These are phyloP conservation scores for Mycena floridula DNA, from an alignment of 768 basidiomycete species.

Conservation along the genomic window DNA sequence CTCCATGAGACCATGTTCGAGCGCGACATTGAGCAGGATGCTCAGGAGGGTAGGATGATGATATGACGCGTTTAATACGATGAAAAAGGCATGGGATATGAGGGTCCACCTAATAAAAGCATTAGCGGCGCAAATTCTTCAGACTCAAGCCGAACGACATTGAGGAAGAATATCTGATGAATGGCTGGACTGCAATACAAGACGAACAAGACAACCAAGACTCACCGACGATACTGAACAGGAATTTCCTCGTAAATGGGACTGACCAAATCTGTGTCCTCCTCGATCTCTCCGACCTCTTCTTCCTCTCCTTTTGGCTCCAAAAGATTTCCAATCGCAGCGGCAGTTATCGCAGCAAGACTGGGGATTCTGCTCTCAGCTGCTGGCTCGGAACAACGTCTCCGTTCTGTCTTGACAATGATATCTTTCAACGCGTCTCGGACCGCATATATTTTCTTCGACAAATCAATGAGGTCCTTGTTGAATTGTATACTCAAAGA, in stretches of 20 bases:
- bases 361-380: slow-evolving; percentile 20
- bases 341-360: slow-evolving; percentile 41
- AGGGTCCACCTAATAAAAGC: slow-evolving; percentile 34
- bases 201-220: slow-evolving; percentile 2
- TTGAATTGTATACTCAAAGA: too few species aligned
- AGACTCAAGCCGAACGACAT: too few species aligned
- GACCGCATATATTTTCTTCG: slow-evolving; percentile 44
- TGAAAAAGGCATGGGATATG: slow-evolving; percentile 44
- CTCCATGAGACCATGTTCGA: slow-evolving; percentile 36
- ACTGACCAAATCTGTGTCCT: slow-evolving; percentile 20
- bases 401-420: slow-evolving; percentile 27
- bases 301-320: slow-evolving; percentile 19
- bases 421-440: slow-evolving; percentile 52
- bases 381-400: slow-evolving; percentile 1
- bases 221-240: slow-evolving; percentile 44
- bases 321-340: slow-evolving; percentile 40
- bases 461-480: slow-evolving; percentile 33
- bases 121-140: too few species aligned
- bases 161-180: neutral
- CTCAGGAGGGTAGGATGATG: slow-evolving; percentile 43
- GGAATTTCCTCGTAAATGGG: slow-evolving; percentile 49
- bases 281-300: slow-evolving; percentile 21
- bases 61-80: slow-evolving; percentile 39
- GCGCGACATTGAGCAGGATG: slow-evolving; percentile 43
- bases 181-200: too few species aligned